Evolutionary conservation across 78 protist species (phyloP).

Genomic region (Dictyostelium firmibasis): DNA sequence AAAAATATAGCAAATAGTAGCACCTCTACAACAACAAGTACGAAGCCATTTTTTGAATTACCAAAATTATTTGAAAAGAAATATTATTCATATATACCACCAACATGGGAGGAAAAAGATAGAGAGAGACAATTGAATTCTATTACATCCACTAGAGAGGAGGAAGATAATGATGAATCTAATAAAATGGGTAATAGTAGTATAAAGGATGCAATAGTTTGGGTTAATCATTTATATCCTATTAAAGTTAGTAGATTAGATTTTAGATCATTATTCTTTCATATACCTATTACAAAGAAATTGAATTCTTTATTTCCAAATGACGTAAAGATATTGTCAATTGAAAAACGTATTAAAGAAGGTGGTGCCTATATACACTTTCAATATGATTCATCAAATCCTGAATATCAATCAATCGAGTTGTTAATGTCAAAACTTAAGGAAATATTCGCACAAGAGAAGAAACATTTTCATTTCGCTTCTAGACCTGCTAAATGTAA

Average conservation of each 20-base stretch:
- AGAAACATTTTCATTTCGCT: constrained; percentile 61
- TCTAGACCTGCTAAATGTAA: constrained; percentile 30
- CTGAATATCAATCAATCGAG: not conserved
- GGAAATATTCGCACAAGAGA: not conserved
- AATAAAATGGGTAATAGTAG: not conserved
- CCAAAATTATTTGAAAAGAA: not conserved
- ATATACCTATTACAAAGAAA: constrained; percentile 52
- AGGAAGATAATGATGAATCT: not conserved
- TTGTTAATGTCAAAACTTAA: not conserved
- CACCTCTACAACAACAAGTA: not conserved
- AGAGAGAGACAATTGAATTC: not conserved
- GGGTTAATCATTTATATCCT: constrained; percentile 69
- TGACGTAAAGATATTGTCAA: constrained; percentile 44
- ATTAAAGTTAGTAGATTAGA: constrained; percentile 58
- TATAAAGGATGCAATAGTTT: constrained; percentile 25
- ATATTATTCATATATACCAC: constrained; percentile 6
- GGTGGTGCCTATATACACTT: constrained; percentile 78
- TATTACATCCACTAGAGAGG: not conserved
- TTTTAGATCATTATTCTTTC: constrained; percentile 61
- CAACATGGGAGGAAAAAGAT: constrained; percentile 24
- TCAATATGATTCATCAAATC: not conserved
- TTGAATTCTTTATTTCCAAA: constrained; percentile 35
- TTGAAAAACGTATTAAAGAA: constrained; percentile 69
- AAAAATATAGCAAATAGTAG: too few species aligned
- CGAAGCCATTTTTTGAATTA: not conserved